Percentiles rank a stretch among this genome's conserved stretches.
Evolutionary conservation across 257 asterid species (phyloP).

Genomic region (Osmanthus fragrans): DNA sequence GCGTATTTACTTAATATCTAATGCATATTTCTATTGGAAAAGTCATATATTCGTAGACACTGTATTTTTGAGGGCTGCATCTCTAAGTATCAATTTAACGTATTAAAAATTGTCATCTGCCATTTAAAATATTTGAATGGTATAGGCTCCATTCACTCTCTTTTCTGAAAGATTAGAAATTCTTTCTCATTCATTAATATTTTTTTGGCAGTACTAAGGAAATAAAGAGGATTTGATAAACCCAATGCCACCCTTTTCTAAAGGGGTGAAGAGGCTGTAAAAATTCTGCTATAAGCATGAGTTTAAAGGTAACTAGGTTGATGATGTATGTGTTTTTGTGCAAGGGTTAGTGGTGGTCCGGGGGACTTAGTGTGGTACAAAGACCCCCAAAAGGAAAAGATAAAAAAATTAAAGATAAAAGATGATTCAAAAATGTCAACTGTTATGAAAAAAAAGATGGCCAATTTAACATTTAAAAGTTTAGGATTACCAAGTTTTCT

Average conservation of each 20-base stretch:
- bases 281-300: slow-evolving; percentile 47
- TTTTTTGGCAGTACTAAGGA: neutral
- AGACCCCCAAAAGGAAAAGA: slow-evolving; percentile 26
- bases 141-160: neutral
- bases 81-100: neutral
- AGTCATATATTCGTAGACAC: neutral
- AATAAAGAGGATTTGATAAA: slow-evolving; percentile 7
- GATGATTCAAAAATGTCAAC: slow-evolving; percentile 47
- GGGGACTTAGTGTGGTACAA: slow-evolving; percentile 31
- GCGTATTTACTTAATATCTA: too few relatives aligned
- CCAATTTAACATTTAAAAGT: slow-evolving; percentile 32
- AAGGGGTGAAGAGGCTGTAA: slow-evolving; percentile 24
- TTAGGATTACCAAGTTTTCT: slow-evolving; percentile 17
- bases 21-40: too few relatives aligned
- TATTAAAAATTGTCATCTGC: neutral
- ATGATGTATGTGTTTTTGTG: slow-evolving; percentile 36
- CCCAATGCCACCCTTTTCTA: slow-evolving; percentile 41
- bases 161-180: slow-evolving; percentile 12
- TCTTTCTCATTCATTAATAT: slow-evolving; percentile 5
- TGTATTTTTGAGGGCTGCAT: too few relatives aligned
- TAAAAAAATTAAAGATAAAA: slow-evolving; percentile 6
- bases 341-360: slow-evolving; percentile 66
- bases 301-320: slow-evolving; percentile 39
- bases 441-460: slow-evolving; percentile 31
- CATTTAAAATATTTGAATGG: neutral